Evolutionary conservation across 805 yeast species (phyloP).

Genomic region (Saturnispora bothae): DNA sequence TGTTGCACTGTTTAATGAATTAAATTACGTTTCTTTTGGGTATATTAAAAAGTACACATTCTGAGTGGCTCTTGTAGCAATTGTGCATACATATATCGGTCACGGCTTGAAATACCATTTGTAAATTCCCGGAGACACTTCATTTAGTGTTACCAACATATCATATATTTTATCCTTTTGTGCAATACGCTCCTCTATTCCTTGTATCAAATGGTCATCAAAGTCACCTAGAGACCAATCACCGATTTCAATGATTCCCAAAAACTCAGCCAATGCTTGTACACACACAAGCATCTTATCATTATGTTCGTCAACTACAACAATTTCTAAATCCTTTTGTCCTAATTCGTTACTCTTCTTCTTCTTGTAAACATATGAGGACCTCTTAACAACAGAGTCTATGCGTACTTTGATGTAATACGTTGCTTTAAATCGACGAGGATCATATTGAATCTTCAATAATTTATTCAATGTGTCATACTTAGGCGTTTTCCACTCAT

Average conservation of each 20-base stretch:
- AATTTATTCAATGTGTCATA: constrained; percentile 3
- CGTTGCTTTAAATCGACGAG: not conserved
- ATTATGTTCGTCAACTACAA: constrained; percentile 4
- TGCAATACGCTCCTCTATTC: not conserved
- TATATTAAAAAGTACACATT: not conserved
- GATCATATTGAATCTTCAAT: not conserved
- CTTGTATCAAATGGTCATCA: not conserved
- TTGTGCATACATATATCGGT: not conserved
- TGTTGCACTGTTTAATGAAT: too few species aligned
- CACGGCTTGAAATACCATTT: constrained; percentile 8
- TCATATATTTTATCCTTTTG: not conserved
- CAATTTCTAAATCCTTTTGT: constrained; percentile 4
- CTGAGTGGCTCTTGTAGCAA: not conserved
- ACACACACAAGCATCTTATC: constrained; percentile 1
- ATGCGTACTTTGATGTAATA: constrained; percentile 3
- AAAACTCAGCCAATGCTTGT: not conserved
- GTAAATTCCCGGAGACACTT: constrained; percentile 2
- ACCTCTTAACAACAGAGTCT: not conserved
- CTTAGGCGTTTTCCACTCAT: not conserved
- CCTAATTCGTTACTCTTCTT: not conserved
- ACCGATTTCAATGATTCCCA: not conserved
- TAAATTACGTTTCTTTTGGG: not conserved
- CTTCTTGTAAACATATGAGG: constrained; percentile 2
- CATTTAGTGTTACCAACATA: constrained; percentile 4
- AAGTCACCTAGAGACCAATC: not conserved